Evolutionary conservation across 2,329 filamentous ascomycete species (phyloP).

Genomic region (Ascochyta lentis): DNA sequence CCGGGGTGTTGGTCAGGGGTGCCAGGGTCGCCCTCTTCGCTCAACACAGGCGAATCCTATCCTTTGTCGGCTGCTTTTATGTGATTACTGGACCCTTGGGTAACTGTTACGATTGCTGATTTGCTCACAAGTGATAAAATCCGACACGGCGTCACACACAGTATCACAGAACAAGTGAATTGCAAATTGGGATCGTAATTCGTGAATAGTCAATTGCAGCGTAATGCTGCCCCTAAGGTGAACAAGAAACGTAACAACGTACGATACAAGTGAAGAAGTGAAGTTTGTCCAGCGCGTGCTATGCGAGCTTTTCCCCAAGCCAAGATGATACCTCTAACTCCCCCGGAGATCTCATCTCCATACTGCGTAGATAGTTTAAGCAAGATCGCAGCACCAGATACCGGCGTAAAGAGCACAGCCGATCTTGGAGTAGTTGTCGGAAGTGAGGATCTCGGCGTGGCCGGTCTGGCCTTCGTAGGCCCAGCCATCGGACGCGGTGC

Average conservation of each 20-base stretch:
- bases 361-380: conserved; percentile 25
- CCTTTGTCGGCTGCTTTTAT: background rate
- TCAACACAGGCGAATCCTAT: background rate
- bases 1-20: conserved; percentile 13
- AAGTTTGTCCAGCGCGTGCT: conserved; percentile 16
- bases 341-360: conserved; percentile 15
- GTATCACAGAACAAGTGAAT: conserved; percentile 1
- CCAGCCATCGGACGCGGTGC: conserved; percentile 34
- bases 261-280: conserved; percentile 25
- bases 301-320: conserved; percentile 20
- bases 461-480: conserved; percentile 39
- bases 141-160: conserved; percentile 3
- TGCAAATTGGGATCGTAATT: conserved; percentile 20
- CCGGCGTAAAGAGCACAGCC: conserved; percentile 31
- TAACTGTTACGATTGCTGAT: background rate
- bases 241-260: conserved; percentile 31
- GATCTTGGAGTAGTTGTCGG: conserved; percentile 37
- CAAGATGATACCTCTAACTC: conserved; percentile 15
- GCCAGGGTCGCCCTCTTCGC: background rate
- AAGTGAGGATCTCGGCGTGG: conserved; percentile 42
- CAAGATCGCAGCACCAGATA: conserved; percentile 45
- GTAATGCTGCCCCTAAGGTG: conserved; percentile 17
- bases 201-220: conserved; percentile 22
- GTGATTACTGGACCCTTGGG: background rate
- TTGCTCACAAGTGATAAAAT: background rate